phyloP scores from a whole-genome alignment of 148 eudicot genomes.

The Chenopodium suecicum region DNA sequence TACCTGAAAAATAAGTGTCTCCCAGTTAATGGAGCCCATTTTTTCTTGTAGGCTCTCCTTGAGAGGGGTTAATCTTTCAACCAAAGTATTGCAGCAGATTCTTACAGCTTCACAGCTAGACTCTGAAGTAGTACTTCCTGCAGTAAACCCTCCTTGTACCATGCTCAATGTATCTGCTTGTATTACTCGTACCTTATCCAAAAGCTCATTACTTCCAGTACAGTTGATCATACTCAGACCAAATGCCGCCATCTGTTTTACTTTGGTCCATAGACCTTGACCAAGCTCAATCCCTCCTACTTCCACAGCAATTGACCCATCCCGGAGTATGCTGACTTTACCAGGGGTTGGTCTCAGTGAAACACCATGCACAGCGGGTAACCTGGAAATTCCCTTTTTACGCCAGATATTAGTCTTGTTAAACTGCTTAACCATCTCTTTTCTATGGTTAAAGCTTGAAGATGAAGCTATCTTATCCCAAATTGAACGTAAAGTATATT shows the following conservation, averaged over 20 bases:
- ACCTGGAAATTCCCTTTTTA: constrained; percentile 79
- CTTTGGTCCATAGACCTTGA: constrained; percentile 95
- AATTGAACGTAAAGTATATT: constrained; percentile 74
- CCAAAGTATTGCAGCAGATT: constrained; percentile 72
- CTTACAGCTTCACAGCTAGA: constrained; percentile 88
- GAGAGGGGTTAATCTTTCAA: constrained; percentile 59
- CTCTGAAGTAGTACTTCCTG: constrained; percentile 91
- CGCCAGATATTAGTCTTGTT: constrained; percentile 54
- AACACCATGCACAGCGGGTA: constrained; percentile 63
- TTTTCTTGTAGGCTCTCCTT: constrained; percentile 53
- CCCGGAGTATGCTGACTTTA: constrained; percentile 77
- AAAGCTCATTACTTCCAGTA: constrained; percentile 53
- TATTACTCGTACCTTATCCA: constrained; percentile 71
- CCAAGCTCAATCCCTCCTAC: constrained; percentile 94
- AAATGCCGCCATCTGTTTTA: constrained; percentile 80
- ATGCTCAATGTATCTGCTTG: constrained; percentile 82
- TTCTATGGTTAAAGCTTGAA: constrained; percentile 47
- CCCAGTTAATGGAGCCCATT: constrained; percentile 58
- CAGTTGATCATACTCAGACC: constrained; percentile 56
- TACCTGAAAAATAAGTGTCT: constrained; percentile 57
- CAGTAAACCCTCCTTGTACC: constrained; percentile 85
- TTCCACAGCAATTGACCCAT: constrained; percentile 88
- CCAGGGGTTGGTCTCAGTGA: constrained; percentile 60
- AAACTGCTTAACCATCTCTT: constrained; percentile 37
- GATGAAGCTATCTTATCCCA: constrained; percentile 62